phyloP scores from a whole-genome alignment of 495 filamentous ascomycete species.

The Neurospora sp. region DNA sequence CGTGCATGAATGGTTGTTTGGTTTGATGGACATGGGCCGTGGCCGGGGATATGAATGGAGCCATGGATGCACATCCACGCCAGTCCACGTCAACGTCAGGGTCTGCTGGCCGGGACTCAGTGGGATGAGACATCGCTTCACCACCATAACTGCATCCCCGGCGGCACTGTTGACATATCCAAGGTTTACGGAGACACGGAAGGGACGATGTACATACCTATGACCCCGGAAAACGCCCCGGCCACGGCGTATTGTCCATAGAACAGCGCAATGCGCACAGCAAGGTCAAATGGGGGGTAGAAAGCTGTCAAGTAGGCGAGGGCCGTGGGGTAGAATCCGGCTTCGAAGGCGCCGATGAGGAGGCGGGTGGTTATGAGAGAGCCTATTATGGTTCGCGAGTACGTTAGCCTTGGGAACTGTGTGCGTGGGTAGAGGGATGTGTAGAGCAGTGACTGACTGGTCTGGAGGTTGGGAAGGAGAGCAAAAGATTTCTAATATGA shows the following conservation, averaged over 20 bases:
- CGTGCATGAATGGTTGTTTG: not conserved
- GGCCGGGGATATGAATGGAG: not conserved
- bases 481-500: not conserved
- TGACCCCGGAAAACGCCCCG: slow-evolving; percentile 39
- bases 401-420: not conserved
- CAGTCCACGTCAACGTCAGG: not conserved
- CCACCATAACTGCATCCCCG: not conserved
- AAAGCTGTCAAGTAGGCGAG: slow-evolving; percentile 45
- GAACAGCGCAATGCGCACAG: slow-evolving; percentile 41
- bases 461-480: not conserved
- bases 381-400: not conserved
- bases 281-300: slow-evolving; percentile 48
- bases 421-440: not conserved
- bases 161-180: not conserved
- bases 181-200: not conserved
- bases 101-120: not conserved
- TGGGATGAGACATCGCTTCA: not conserved
- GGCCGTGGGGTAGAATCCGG: slow-evolving; percentile 45
- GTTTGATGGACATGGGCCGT: not conserved
- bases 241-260: slow-evolving; percentile 49
- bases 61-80: not conserved
- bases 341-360: slow-evolving; percentile 21
- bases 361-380: slow-evolving; percentile 12
- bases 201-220: slow-evolving; percentile 22
- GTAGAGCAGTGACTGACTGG: not conserved